phyloP scores from a whole-genome alignment of 179 eudicot species.

The Amaranthus tricolor region DNA sequence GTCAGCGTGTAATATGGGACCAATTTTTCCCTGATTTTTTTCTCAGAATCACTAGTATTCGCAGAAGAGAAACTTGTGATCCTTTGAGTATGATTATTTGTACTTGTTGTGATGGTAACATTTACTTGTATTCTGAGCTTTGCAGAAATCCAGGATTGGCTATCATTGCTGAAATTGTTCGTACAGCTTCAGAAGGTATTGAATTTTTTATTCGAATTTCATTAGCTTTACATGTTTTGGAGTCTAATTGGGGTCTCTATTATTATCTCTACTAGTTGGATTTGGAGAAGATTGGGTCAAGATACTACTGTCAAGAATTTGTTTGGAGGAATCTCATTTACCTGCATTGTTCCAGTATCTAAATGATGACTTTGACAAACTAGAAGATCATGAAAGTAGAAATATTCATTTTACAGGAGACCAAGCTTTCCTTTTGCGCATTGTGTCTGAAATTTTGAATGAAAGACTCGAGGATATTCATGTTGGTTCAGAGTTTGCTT shows the following conservation, averaged over 20 bases:
- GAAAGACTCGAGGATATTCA: slow-evolving; percentile 49
- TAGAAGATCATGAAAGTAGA: slow-evolving; percentile 19
- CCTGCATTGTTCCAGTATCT: slow-evolving; percentile 36
- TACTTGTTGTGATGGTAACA: slow-evolving; percentile 47
- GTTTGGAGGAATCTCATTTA: slow-evolving; percentile 56
- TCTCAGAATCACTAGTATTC: slow-evolving; percentile 46
- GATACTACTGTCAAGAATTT: slow-evolving; percentile 62
- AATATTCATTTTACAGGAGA: slow-evolving; percentile 36
- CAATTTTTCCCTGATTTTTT: slow-evolving; percentile 48
- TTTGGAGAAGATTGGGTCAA: slow-evolving; percentile 73
- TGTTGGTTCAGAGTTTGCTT: slow-evolving; percentile 42
- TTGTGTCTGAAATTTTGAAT: slow-evolving; percentile 56
- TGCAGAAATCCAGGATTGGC: slow-evolving; percentile 45
- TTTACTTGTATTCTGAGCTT: slow-evolving; percentile 37
- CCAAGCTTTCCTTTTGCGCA: slow-evolving; percentile 63
- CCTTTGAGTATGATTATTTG: slow-evolving; percentile 77
- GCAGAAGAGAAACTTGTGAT: slow-evolving; percentile 62
- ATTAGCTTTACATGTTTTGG: background rate
- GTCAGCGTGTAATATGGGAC: slow-evolving; percentile 57
- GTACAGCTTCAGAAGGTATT: slow-evolving; percentile 61
- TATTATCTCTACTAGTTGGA: slow-evolving; percentile 44
- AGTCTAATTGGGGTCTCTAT: slow-evolving; percentile 9
- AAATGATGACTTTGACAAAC: slow-evolving; percentile 17
- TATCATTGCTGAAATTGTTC: slow-evolving; percentile 49
- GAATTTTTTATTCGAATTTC: background rate